Conservation (phyloP, 768 basidiomycete species). For the Auriculariales sp. region DNA sequence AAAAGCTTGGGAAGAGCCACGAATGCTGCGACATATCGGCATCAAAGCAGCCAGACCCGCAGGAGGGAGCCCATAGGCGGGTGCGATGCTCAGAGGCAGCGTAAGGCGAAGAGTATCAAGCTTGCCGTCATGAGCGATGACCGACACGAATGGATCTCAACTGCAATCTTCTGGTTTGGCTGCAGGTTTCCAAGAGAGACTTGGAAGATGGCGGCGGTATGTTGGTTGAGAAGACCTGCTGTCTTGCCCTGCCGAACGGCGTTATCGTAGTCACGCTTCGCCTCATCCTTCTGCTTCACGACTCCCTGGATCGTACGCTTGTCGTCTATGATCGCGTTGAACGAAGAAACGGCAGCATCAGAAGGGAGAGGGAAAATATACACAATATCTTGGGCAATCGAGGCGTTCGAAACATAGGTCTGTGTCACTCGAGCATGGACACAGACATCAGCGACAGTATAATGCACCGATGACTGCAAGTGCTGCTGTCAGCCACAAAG, state of each 20-base stretch:
- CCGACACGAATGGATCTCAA: slow-evolving; percentile 4
- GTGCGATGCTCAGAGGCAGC: slow-evolving; percentile 8
- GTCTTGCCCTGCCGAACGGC: slow-evolving; percentile 25
- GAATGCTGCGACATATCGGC: not conserved
- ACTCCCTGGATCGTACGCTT: slow-evolving; percentile 28
- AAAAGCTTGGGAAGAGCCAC: slow-evolving; percentile 4
- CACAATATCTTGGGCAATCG: slow-evolving; percentile 11
- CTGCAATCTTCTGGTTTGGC: slow-evolving; percentile 2
- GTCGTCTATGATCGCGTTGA: slow-evolving; percentile 31
- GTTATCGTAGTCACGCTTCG: slow-evolving; percentile 23
- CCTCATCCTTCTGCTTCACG: slow-evolving; percentile 33
- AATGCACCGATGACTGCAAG: too few relatives aligned
- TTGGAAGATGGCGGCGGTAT: slow-evolving; percentile 1
- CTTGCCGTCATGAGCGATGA: slow-evolving; percentile 8
- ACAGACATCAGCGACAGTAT: too few relatives aligned
- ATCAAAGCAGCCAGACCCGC: not conserved
- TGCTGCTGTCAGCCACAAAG: not conserved
- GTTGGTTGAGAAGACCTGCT: slow-evolving; percentile 30
- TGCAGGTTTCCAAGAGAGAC: slow-evolving; percentile 5
- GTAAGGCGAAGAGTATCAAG: slow-evolving; percentile 6
- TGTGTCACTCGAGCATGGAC: too few relatives aligned
- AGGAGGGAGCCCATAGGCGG: slow-evolving; percentile 6
- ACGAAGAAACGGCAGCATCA: slow-evolving; percentile 37
- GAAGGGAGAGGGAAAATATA: slow-evolving; percentile 49
- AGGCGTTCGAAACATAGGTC: slow-evolving; percentile 6